Percentiles rank a stretch among this genome's conserved stretches.
phyloP scores from a whole-genome alignment of 169 alveolate species.

The Plasmodium yoelii region DNA sequence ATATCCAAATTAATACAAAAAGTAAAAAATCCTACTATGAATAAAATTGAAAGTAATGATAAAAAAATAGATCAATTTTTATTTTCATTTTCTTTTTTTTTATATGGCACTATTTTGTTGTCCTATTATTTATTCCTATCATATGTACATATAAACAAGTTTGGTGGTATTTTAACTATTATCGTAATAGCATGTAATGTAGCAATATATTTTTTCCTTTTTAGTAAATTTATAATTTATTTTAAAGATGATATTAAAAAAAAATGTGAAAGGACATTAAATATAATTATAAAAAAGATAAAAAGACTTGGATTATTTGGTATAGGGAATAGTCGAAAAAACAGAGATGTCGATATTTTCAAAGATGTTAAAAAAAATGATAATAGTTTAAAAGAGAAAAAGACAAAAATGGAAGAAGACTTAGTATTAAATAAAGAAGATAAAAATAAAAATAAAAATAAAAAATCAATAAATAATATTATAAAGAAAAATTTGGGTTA shows the following conservation, averaged over 20 bases:
- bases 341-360: too few relatives aligned
- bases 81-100: conserved; percentile 29
- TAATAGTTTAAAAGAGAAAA: not conserved
- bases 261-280: not conserved
- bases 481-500: conserved; percentile 9
- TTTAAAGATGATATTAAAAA: conserved; percentile 8
- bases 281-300: not conserved
- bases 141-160: conserved; percentile 22
- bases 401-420: conserved; percentile 33
- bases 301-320: conserved; percentile 10
- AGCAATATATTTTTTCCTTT: conserved; percentile 10
- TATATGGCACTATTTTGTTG: conserved; percentile 28
- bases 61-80: conserved; percentile 24
- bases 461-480: conserved; percentile 22
- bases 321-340: too few relatives aligned
- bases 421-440: conserved; percentile 15
- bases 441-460: conserved; percentile 32
- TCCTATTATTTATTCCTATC: conserved; percentile 39
- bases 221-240: conserved; percentile 9
- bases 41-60: not conserved
- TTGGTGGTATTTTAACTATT: conserved; percentile 12
- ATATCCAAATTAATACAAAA: not conserved
- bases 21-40: not conserved
- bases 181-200: conserved; percentile 23
- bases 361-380: not conserved